These are phyloP conservation scores for Didymella segeticola DNA, from an alignment of 2,329 filamentous ascomycete species.

Conservation along the genomic window DNA sequence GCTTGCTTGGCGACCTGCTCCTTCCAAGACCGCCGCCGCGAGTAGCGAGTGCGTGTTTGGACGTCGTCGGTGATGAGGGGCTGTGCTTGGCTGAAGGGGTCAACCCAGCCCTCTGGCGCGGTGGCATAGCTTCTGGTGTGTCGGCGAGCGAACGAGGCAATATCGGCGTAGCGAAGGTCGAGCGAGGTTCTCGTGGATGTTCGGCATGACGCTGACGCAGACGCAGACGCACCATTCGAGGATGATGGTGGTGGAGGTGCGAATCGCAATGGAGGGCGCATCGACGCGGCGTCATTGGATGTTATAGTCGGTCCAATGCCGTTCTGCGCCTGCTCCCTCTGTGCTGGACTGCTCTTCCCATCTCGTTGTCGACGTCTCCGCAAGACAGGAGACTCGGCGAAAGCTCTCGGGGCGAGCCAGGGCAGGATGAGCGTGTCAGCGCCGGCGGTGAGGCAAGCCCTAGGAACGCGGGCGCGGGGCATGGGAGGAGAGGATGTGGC, in stretches of 20 bases:
- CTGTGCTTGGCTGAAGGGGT: neutral
- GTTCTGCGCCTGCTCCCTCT: constrained; percentile 23
- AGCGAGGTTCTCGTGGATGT: constrained; percentile 1
- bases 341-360: constrained; percentile 10
- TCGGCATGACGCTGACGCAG: neutral
- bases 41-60: constrained; percentile 1
- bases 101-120: neutral
- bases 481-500: constrained; percentile 31
- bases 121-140: constrained; percentile 20
- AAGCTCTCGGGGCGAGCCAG: constrained; percentile 49
- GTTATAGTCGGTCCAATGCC: neutral
- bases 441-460: constrained; percentile 43
- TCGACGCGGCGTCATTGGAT: neutral
- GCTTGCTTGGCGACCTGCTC: neutral
- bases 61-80: neutral
- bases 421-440: constrained; percentile 44
- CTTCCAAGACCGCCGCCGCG: constrained; percentile 2
- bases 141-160: constrained; percentile 28
- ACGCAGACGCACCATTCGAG: neutral
- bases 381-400: constrained; percentile 30
- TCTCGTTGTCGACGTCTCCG: constrained; percentile 20
- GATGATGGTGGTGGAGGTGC: neutral
- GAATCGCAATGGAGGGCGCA: neutral
- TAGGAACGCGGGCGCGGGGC: constrained; percentile 40
- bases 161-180: constrained; percentile 33